Evolutionary conservation across 768 basidiomycete species (phyloP).

Genomic region (Gloeopeniophorella convolvens): DNA sequence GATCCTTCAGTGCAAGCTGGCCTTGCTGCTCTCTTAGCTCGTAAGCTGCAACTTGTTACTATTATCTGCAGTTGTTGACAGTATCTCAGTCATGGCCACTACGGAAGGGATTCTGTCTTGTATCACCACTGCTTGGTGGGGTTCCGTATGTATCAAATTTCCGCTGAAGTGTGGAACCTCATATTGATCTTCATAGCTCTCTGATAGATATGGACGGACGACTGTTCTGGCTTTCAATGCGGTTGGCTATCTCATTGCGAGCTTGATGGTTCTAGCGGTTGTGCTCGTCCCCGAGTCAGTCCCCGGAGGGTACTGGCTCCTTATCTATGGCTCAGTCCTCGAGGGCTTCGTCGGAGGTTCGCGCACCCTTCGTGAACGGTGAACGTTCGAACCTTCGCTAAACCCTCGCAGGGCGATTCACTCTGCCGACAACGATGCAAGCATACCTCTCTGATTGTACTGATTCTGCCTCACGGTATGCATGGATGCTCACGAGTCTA

Average conservation of each 20-base stretch:
- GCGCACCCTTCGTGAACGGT: not conserved
- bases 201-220: slow-evolving; percentile 8
- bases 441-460: slow-evolving; percentile 6
- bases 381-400: not conserved
- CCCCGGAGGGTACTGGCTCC: slow-evolving; percentile 1
- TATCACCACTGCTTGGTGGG: slow-evolving; percentile 5
- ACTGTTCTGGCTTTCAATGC: not conserved
- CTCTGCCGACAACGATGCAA: not conserved
- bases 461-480: slow-evolving; percentile 2
- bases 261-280: not conserved
- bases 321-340: not conserved
- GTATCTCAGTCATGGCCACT: not conserved
- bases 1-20: not conserved
- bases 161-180: not conserved
- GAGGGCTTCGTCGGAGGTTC: slow-evolving; percentile 7
- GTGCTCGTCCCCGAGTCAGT: not conserved
- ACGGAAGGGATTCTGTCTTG: not conserved
- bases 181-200: not conserved
- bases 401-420: not conserved
- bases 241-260: not conserved
- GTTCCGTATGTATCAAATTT: not conserved
- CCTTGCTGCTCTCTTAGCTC: not conserved
- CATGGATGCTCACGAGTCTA: too few relatives aligned
- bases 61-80: not conserved
- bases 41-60: not conserved